Percentiles rank a stretch among this genome's conserved stretches.
Conservation (phyloP, 192 early-diverging fungal genomes). For the Spinellus fusiger region DNA sequence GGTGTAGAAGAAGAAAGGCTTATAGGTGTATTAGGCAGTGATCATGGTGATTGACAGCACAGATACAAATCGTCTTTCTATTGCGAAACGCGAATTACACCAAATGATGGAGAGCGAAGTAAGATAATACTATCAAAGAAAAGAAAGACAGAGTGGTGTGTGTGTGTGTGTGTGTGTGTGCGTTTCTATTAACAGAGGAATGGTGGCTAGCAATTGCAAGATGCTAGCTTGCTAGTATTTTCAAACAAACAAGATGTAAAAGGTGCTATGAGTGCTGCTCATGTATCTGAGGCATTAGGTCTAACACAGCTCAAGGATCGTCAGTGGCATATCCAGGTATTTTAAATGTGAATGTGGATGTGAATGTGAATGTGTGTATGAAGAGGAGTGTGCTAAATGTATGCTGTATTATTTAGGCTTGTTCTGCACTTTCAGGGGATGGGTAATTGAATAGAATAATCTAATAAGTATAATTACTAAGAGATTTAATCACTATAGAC, state of each 20-base stretch:
- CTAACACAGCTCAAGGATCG: constrained; percentile 54
- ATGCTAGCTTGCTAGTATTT: constrained; percentile 55
- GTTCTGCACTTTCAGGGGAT: constrained; percentile 61
- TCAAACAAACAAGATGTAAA: constrained; percentile 70
- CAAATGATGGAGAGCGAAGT: constrained; percentile 67
- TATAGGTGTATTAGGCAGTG: constrained; percentile 37
- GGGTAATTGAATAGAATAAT: constrained; percentile 35
- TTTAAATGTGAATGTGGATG: not conserved
- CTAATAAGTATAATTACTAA: not conserved
- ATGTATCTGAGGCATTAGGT: constrained; percentile 57
- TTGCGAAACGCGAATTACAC: constrained; percentile 56
- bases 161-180: not conserved
- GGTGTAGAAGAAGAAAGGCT: not conserved
- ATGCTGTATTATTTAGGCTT: constrained; percentile 32
- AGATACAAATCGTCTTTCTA: constrained; percentile 55
- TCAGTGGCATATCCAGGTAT: constrained; percentile 69
- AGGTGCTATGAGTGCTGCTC: constrained; percentile 52
- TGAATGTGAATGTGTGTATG: not conserved
- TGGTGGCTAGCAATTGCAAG: constrained; percentile 40
- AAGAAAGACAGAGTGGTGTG: not conserved
- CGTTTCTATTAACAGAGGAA: not conserved
- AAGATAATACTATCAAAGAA: constrained; percentile 1
- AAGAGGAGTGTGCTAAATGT: not conserved
- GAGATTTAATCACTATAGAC: constrained; percentile 18
- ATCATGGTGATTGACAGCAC: constrained; percentile 71